Conservation (phyloP, 768 basidiomycete genomes). For the Pholiota conissans region DNA sequence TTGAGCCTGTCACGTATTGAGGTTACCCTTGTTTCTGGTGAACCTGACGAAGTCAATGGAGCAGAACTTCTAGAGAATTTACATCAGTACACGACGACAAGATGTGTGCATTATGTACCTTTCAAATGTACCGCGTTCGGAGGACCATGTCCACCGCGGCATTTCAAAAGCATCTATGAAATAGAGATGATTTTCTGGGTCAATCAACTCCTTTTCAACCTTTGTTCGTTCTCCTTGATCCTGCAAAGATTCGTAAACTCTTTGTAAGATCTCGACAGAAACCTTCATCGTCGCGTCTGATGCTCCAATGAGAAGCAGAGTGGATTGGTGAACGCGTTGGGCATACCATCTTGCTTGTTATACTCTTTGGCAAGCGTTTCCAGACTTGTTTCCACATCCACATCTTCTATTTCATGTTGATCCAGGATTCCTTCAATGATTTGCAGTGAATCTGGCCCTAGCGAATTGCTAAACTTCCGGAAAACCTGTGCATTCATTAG, state of each 20-base stretch:
- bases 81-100: background rate
- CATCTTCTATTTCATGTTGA: conserved; percentile 67
- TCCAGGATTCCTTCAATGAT: conserved; percentile 73
- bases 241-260: conserved; percentile 77
- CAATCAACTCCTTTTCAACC: conserved; percentile 62
- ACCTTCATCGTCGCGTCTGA: conserved; percentile 85
- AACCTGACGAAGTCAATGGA: conserved; percentile 72
- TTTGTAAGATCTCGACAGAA: conserved; percentile 59
- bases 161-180: conserved; percentile 93
- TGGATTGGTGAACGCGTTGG: background rate
- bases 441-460: conserved; percentile 75
- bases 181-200: conserved; percentile 79
- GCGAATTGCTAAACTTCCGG: conserved; percentile 84
- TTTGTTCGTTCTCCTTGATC: conserved; percentile 54
- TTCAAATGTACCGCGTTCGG: conserved; percentile 84
- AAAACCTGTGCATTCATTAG: conserved; percentile 55
- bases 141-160: conserved; percentile 92
- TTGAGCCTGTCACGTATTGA: conserved; percentile 84
- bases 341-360: conserved; percentile 82
- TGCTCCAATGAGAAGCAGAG: background rate
- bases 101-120: conserved; percentile 48
- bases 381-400: conserved; percentile 71
- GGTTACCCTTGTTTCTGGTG: conserved; percentile 77
- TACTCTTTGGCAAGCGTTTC: conserved; percentile 86
- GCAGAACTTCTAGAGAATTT: conserved; percentile 41